A percentile compares a stretch with the other conserved stretches of the same genome.
Conservation (phyloP, 148 eudicot genomes). For the Gaultheria prostrata region DNA sequence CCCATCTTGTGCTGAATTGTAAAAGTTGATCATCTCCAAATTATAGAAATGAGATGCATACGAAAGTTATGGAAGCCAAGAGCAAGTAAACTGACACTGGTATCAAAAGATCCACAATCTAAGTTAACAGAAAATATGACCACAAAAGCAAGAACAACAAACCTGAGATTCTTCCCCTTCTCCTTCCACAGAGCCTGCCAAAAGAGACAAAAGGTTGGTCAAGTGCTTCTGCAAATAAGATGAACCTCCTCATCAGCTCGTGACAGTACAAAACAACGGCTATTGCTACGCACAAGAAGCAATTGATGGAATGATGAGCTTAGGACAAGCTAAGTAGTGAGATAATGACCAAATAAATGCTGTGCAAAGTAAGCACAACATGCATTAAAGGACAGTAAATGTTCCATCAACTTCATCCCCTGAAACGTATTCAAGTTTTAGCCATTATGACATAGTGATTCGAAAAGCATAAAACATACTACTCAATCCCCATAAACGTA, state of each 20-base stretch:
- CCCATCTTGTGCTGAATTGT: too few species aligned
- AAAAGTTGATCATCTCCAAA: too few species aligned
- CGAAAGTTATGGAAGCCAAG: too few species aligned
- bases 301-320: slow-evolving; percentile 16
- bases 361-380: neutral
- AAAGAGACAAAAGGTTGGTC: slow-evolving; percentile 79
- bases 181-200: slow-evolving; percentile 79
- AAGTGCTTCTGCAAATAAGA: slow-evolving; percentile 90
- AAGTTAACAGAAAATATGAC: neutral
- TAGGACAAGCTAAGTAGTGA: neutral
- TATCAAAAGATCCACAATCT: neutral
- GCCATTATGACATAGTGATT: too few species aligned
- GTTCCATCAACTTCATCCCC: too few species aligned
- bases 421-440: too few species aligned
- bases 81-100: too few species aligned
- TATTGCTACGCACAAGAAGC: slow-evolving; percentile 95
- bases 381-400: too few species aligned
- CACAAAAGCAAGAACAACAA: slow-evolving; percentile 25
- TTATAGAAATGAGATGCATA: too few species aligned
- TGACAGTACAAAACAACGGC: slow-evolving; percentile 90
- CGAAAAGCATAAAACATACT: too few species aligned
- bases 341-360: neutral
- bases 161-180: slow-evolving; percentile 82
- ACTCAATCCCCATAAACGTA: too few species aligned
- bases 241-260: slow-evolving; percentile 99